Evolutionary conservation across 495 filamentous ascomycete genomes (phyloP), one percentile per base, ranked within the genome.

Genomic region (Hypoxylon intermedium): DNA sequence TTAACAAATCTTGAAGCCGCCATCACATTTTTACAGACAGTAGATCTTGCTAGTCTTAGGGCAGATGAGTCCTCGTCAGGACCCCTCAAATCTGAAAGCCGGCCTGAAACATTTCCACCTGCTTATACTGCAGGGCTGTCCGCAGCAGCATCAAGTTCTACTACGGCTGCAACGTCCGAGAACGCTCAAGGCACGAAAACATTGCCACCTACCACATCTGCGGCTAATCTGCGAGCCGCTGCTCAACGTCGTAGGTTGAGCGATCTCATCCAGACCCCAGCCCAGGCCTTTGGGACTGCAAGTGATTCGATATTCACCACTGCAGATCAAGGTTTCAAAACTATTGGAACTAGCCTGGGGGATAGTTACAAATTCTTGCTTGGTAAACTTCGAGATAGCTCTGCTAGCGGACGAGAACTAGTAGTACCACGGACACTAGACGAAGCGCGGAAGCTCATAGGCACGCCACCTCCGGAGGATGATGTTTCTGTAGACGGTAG

Each of bases 1-100:
- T 81, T 99, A 33, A 97, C 94, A 9, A 98, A 94, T 67, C 86
- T 98, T 9, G 94, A 99, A 75, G 94, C 94, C 5, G 88, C 93
- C 42, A 92, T 98, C 38, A 90, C 87, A 48, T 99, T 99, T 68
- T 78, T 99, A n/a, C 93, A 98, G 66, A 97, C 94, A 19, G 93
- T 99, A 21, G 94, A 99, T 70, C 83, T 99, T 6, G 90, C 92
- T 11, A 96, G 88, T 41, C 81, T 99, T 9, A 86, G 93, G 50
- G 88, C 89, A n/a, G 91, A 96, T 53, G 92, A 93, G 66, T 68
- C 79, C 11, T 77, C 76, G 16, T 78, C 78, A 0, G 88, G 89
- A 0, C 88, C 88, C 12, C 61, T 76, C 20, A 90, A 88, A 65
- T 65, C 79, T 6, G 71, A 73, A 12, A 81, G 76, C 54, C 69